Conservation (phyloP, 2,329 filamentous ascomycete genomes). For the Trichoderma hamatum region DNA sequence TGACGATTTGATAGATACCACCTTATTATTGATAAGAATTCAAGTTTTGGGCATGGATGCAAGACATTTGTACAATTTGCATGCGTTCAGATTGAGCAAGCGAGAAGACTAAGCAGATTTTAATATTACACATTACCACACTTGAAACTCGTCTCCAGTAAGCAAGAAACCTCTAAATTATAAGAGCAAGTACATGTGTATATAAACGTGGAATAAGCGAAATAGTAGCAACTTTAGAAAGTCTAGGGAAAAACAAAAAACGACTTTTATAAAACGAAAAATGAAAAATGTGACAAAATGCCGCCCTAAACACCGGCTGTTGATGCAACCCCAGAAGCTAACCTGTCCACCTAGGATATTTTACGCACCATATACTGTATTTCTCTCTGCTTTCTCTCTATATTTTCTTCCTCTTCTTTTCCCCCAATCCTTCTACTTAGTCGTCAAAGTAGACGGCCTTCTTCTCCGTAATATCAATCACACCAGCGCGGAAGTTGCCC, state of each 20-base stretch:
- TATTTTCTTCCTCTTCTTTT: background rate
- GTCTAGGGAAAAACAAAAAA: background rate
- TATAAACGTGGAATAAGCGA: background rate
- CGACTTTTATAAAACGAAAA: constrained; percentile 4
- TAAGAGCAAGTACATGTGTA: background rate
- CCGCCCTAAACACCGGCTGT: constrained; percentile 36
- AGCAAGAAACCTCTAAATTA: background rate
- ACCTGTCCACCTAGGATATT: background rate
- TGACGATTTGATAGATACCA: background rate
- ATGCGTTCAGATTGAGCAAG: background rate
- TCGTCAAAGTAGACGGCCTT: constrained; percentile 96
- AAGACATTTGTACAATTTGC: background rate
- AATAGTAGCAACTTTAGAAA: background rate
- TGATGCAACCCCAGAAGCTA: constrained; percentile 13
- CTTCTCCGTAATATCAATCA: constrained; percentile 78
- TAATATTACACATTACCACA: background rate
- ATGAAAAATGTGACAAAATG: background rate
- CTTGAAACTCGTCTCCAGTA: background rate
- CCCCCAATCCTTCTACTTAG: constrained; percentile 46
- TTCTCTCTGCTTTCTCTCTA: background rate
- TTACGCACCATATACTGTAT: background rate
- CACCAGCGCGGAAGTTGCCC: constrained; percentile 86
- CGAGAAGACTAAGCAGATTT: background rate
- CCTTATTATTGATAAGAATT: background rate
- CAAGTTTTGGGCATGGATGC: background rate